phyloP scores from a whole-genome alignment of 805 yeast species.

The Candida nemodendra region DNA sequence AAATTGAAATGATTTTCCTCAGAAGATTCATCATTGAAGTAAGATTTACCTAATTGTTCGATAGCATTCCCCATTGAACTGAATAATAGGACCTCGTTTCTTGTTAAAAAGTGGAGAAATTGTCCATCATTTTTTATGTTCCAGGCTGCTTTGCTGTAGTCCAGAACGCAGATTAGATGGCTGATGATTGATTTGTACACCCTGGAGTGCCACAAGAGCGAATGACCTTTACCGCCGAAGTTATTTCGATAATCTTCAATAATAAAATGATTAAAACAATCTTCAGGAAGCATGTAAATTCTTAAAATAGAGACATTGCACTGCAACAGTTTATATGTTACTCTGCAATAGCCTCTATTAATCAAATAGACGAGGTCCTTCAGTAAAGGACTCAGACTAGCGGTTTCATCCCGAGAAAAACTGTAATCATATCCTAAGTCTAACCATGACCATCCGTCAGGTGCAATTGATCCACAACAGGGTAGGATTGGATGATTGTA shows the following conservation, averaged over 20 bases:
- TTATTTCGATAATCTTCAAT: slow-evolving; percentile 36
- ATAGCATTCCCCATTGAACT: neutral
- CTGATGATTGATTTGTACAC: slow-evolving; percentile 34
- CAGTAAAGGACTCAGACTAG: slow-evolving; percentile 23
- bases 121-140: slow-evolving; percentile 10
- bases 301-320: slow-evolving; percentile 36
- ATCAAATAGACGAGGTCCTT: slow-evolving; percentile 44
- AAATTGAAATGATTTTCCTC: slow-evolving; percentile 19
- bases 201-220: slow-evolving; percentile 34
- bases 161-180: slow-evolving; percentile 40
- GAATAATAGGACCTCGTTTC: slow-evolving; percentile 12
- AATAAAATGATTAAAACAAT: slow-evolving; percentile 35
- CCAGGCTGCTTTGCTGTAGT: slow-evolving; percentile 43
- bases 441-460: slow-evolving; percentile 57
- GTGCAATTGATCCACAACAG: slow-evolving; percentile 36
- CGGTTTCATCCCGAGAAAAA: slow-evolving; percentile 2
- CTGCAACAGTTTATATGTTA: slow-evolving; percentile 40
- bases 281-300: slow-evolving; percentile 48
- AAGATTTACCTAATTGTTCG: slow-evolving; percentile 5
- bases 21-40: slow-evolving; percentile 1
- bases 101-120: slow-evolving; percentile 6
- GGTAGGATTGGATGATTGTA: slow-evolving; percentile 41
- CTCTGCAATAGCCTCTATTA: slow-evolving; percentile 38
- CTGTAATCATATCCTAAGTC: slow-evolving; percentile 41
- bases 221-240: slow-evolving; percentile 33